Base-by-base conservation (phyloP, 202 grass and related monocot species). In the Musa balbisiana region DNA sequence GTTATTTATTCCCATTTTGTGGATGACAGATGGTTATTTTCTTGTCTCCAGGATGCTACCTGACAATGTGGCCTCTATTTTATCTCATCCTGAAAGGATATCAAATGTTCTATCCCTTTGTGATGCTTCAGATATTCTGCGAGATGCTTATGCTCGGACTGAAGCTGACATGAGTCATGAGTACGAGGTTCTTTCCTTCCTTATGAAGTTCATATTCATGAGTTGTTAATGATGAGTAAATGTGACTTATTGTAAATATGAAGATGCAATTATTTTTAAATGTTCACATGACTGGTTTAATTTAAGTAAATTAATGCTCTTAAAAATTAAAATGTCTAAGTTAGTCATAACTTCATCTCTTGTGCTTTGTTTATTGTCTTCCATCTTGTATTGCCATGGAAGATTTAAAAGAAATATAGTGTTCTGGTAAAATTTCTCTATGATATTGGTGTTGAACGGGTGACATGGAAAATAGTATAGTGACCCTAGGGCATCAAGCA, bases 51-150 rank as follows among this genome's bases (percentile, higher is more conserved):
- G 92, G 77, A 80, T 82, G 66, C 80, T 96, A 74, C 92, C 89
- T 81, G 92, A 89, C 80, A 88, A 84, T 79, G 12, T 96, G 72
- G 81, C 83, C 73, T 88, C 80, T 13, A 80, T 96, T 85, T 82
- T 96, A 53, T 89, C 87, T 59, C 75, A 86, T 64, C 83, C 62
- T 59, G 85, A 76, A 73, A 87, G 82, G 69, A 96, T 75, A 83
- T 82, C 87, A 80, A 89, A 76, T 33, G 84, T 96, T 73, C 59
- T 92, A 54, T 82, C 85, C 53, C 62, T 49, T 85, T 89, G 84
- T 81, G 92, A 96, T 84, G 92, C 92, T 75, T 89, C 92, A 66
- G 89, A 85, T 86, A 85, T 96, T 79, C 83, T 96, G 75, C 80
- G 60, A 86, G 73, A 89, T 86, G 89, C 92, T 84, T 96, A 87